phyloP scores from a whole-genome alignment of 805 yeast genomes.

The Kluyveromyces starmeri region DNA sequence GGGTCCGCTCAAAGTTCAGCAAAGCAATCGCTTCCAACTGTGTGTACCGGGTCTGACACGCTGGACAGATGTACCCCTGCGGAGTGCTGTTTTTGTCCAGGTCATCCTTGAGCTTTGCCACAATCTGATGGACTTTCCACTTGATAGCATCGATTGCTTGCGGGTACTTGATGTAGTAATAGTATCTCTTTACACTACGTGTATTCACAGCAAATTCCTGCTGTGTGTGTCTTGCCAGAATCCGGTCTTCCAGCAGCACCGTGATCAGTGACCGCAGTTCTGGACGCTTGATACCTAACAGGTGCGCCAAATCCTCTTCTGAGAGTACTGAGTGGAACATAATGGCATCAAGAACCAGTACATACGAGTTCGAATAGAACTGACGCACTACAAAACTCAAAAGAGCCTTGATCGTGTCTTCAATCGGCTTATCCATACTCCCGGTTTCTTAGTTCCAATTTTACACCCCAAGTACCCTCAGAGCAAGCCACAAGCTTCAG shows the following conservation, averaged over 20 bases:
- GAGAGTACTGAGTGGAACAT: slow-evolving; percentile 81
- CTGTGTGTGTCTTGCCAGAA: slow-evolving; percentile 62
- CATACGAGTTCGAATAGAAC: slow-evolving; percentile 77
- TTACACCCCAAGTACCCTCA: too few relatives aligned
- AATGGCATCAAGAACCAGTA: slow-evolving; percentile 79
- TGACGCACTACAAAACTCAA: slow-evolving; percentile 77
- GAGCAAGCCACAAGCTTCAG: too few relatives aligned
- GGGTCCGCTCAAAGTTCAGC: slow-evolving; percentile 68
- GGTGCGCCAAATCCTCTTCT: slow-evolving; percentile 80
- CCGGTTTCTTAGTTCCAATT: too few relatives aligned
- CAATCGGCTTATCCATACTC: slow-evolving; percentile 31
- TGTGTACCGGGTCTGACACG: slow-evolving; percentile 71
- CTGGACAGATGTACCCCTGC: slow-evolving; percentile 87
- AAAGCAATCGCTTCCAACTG: slow-evolving; percentile 83
- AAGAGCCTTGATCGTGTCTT: slow-evolving; percentile 36
- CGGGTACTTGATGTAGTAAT: slow-evolving; percentile 79
- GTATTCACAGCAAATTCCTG: slow-evolving; percentile 57
- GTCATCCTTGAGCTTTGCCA: slow-evolving; percentile 68
- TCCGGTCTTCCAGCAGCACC: slow-evolving; percentile 72
- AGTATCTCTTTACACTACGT: slow-evolving; percentile 65
- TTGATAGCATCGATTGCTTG: slow-evolving; percentile 93
- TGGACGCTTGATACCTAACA: slow-evolving; percentile 77
- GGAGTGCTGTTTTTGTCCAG: slow-evolving; percentile 80
- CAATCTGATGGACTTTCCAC: slow-evolving; percentile 91
- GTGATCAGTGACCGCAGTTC: slow-evolving; percentile 79